phyloP scores from a whole-genome alignment of 345 rosid species.

The Odontarrhena argentea region DNA sequence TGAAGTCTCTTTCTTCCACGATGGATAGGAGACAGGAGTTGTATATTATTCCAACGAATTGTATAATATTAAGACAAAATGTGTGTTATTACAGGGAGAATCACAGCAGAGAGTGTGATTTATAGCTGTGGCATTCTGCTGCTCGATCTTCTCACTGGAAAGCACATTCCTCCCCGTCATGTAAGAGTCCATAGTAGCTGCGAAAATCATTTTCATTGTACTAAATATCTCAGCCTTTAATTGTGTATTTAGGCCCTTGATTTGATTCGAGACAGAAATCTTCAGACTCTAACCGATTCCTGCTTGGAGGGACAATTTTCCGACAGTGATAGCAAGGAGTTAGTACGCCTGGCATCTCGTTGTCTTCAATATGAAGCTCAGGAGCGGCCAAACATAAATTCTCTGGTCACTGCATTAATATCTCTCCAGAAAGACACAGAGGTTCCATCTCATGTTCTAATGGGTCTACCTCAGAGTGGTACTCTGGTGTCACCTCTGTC shows the following conservation, averaged over 20 bases:
- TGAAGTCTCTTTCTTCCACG: too few species aligned
- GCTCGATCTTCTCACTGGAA: slow-evolving; percentile 92
- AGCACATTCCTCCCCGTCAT: slow-evolving; percentile 96
- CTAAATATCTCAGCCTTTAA: background rate
- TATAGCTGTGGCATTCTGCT: slow-evolving; percentile 92
- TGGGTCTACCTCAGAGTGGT: slow-evolving; percentile 65
- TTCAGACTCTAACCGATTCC: slow-evolving; percentile 83
- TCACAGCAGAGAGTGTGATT: slow-evolving; percentile 83
- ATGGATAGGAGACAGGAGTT: too few species aligned
- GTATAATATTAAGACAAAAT: slow-evolving; percentile 4
- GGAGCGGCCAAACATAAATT: slow-evolving; percentile 77
- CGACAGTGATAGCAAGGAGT: slow-evolving; percentile 67
- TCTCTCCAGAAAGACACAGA: slow-evolving; percentile 85
- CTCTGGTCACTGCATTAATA: slow-evolving; percentile 65
- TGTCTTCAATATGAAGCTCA: slow-evolving; percentile 85
- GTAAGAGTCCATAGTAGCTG: slow-evolving; percentile 50
- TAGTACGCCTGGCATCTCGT: slow-evolving; percentile 75
- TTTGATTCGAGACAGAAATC: slow-evolving; percentile 79
- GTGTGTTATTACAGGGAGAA: slow-evolving; percentile 60
- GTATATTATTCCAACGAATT: background rate
- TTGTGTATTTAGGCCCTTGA: slow-evolving; percentile 74
- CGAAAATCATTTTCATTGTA: background rate
- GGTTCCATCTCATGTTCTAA: slow-evolving; percentile 73
- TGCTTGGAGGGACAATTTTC: slow-evolving; percentile 86
- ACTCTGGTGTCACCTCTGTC: slow-evolving; percentile 56